Evolutionary conservation across 2,329 filamentous ascomycete species (phyloP), one percentile per base, ranked within the genome.

Genomic region (Metarhizium rileyi): DNA sequence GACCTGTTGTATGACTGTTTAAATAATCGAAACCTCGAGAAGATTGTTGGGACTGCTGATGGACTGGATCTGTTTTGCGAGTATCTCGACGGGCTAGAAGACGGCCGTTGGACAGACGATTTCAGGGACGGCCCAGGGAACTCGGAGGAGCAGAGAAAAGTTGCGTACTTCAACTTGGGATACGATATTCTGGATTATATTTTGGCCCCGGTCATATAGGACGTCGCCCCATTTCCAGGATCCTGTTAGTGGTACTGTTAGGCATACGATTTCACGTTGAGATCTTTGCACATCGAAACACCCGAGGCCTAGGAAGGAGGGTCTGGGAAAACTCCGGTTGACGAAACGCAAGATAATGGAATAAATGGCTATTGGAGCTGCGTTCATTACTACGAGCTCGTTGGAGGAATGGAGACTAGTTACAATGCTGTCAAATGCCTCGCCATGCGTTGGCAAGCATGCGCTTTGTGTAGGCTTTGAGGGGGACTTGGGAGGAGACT

Each of bases 1-100:
- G 82, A 87, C 56, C 68, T 87, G 33, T 63, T 89, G 40, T 67
- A 70, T 52, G 71, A 74, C 6, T 77, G 81, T 51, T 55, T 82
- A 10, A 66, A 75, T 18, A 66, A 61, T 18, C 68, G 70, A 28
- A 64, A 63, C 0, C 57, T 83, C 20, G 72, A 77, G 56, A 56
- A 58, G 27, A 56, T 79, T 14, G 63, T 75, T 16, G 54, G 49
- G 4, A 59, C 58, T 22, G 62, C 57, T 20, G 61, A 61, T 41
- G 63, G 63, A 18, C 54, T 67, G 4, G 60, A 64, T 25, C 60
- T 70, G 42, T 75, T 84, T 55, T 63, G 63, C 36, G 66, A 74
- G 52, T 68, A 79, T 42, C 65, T 84, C 26, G 66, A 72, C 35
- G 67, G 65, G 6, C 57, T 83, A 22, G 75, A 82, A 30, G 61